Conservation (phyloP, 495 filamentous ascomycete species). For the Penicillium crystallinum region DNA sequence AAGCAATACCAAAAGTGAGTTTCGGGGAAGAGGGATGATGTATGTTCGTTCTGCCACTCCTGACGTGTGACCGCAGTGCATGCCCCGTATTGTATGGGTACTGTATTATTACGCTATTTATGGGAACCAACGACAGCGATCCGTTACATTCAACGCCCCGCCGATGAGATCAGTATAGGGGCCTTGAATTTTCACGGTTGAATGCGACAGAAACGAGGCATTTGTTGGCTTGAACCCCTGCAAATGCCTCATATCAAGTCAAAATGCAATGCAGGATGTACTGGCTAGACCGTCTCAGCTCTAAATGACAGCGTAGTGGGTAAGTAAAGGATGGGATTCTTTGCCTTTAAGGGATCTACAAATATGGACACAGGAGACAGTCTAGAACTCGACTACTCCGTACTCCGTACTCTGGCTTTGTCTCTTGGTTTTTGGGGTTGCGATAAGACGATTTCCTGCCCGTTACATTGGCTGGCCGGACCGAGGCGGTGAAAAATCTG, state of each 20-base stretch:
- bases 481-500: conserved; percentile 24
- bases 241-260: neutral
- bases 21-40: conserved; percentile 30
- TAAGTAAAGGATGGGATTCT: too few relatives aligned
- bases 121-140: neutral
- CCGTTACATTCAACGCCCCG: neutral
- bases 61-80: conserved; percentile 39
- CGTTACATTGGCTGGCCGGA: conserved; percentile 6
- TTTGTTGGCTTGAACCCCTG: neutral
- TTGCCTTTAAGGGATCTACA: neutral
- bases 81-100: conserved; percentile 2
- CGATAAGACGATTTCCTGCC: conserved; percentile 20
- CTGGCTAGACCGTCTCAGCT: too few relatives aligned
- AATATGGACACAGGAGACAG: neutral
- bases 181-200: neutral
- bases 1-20: conserved; percentile 19
- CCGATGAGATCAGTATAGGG: neutral
- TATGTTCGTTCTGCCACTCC: conserved; percentile 42
- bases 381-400: neutral
- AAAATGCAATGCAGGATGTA: too few relatives aligned
- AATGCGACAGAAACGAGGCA: neutral
- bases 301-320: too few relatives aligned
- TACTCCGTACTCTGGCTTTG: neutral
- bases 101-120: conserved; percentile 13
- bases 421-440: neutral